Percentiles rank a stretch among this genome's conserved stretches.
These are phyloP conservation scores for Zygotorulaspora mrakii DNA, from an alignment of 1,139 yeast genomes.

Conservation along the genomic window DNA sequence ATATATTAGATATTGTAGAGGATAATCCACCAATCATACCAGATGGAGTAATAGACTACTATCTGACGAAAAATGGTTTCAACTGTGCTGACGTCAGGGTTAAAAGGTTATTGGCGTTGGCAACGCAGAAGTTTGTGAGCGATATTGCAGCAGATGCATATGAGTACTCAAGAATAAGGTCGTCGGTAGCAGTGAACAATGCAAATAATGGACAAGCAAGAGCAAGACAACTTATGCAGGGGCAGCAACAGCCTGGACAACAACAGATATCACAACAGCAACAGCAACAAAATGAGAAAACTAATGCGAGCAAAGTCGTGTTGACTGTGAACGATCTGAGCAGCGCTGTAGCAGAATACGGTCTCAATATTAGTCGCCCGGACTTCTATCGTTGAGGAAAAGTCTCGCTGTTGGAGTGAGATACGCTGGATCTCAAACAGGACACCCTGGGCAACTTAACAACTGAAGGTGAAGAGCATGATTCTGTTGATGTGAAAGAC, in stretches of 20 bases:
- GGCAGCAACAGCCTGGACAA: conserved; percentile 46
- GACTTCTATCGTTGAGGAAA: conserved; percentile 70
- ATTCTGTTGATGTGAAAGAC: no score
- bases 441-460: no score
- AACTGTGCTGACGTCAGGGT: conserved; percentile 75
- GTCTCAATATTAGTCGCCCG: conserved; percentile 84
- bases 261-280: conserved; percentile 35
- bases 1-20: conserved; percentile 83
- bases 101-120: conserved; percentile 82
- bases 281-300: conserved; percentile 42
- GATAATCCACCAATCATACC: conserved; percentile 96
- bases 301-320: conserved; percentile 40
- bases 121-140: conserved; percentile 91
- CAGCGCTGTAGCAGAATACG: conserved; percentile 67
- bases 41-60: conserved; percentile 95
- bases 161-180: conserved; percentile 87
- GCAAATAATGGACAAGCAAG: conserved; percentile 83
- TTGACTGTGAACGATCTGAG: conserved; percentile 36
- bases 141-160: conserved; percentile 97
- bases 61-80: conserved; percentile 83
- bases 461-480: no score
- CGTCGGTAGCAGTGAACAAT: conserved; percentile 75
- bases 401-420: no score
- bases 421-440: no score
- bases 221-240: conserved; percentile 72